Base-by-base conservation (phyloP, 306 rosid genomes). In the Ziziphus jujuba region DNA sequence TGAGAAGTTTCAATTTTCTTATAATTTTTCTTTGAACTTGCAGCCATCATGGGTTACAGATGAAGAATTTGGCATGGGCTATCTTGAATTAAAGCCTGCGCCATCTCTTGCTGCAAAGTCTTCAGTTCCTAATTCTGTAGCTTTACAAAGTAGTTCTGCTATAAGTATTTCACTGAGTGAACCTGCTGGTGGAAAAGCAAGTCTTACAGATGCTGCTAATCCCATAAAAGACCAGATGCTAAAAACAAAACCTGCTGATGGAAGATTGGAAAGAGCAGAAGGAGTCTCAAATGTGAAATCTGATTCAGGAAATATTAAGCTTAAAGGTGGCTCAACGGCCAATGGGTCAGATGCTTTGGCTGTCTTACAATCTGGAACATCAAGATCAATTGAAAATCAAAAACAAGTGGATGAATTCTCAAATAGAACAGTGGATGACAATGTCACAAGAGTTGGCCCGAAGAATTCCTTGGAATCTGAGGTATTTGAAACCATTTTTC, bases 31-130 rank as follows among this genome's bases (percentile, higher is more conserved):
- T 52, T 65, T 20, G 47, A 56, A 59, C 73, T 47, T 84, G 72
- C 93, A 93, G 99, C 85, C 97, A 77, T 87, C 92, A 23, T 93
- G 97, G 97, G 96, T 90, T 61, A 81, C 95, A 0, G 99, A 93
- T 63, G 99, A 93, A 79, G 99, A 93, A 75, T 93, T 93, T 77
- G 90, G 96, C 72, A 93, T 85, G 84, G 99, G 99, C 60, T 79
- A 80, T 78, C 89, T 90, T 70, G 99, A 93, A 44, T 60, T 84
- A 73, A 93, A 88, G 83, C 80, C 89, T 54, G 81, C 90, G n/a
- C 80, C 86, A 66, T 54, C 97, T 5, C 65, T 79, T 62, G 54
- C 90, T 36, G 66, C 85, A 48, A 93, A 90, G 82, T 72, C 97
- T 66, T 72, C 88, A 5, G 79, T 78, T 44, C 82, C 87, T 70